These are phyloP conservation scores for Leishmania gerbilli DNA, from an alignment of 208 protist genomes.

Conservation along the genomic window DNA sequence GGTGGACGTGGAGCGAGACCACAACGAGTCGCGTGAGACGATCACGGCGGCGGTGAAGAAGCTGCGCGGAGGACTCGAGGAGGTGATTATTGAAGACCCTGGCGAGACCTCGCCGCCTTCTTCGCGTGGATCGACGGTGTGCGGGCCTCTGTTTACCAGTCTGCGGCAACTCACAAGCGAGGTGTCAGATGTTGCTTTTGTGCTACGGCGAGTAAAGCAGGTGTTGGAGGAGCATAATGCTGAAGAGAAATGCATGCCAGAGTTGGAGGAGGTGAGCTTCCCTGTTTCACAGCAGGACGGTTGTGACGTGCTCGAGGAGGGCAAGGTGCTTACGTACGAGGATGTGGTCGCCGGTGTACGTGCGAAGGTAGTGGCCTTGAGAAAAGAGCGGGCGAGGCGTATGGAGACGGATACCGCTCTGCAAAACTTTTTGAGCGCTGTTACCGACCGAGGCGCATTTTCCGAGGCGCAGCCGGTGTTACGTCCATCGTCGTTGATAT, in stretches of 20 bases:
- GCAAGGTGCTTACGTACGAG: slow-evolving; percentile 15
- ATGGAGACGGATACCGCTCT: not conserved
- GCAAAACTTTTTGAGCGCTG: slow-evolving; percentile 4
- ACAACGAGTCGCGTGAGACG: slow-evolving; percentile 8
- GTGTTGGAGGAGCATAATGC: slow-evolving; percentile 26
- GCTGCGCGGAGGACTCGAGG: slow-evolving; percentile 13
- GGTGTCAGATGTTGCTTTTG: slow-evolving; percentile 5
- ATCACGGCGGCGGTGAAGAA: slow-evolving; percentile 12
- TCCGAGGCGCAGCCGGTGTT: not conserved
- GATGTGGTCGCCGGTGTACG: slow-evolving; percentile 27
- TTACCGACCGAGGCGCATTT: not conserved
- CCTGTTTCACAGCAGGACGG: not conserved
- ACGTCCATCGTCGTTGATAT: not conserved
- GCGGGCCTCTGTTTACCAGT: slow-evolving; percentile 17
- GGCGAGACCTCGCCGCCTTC: slow-evolving; percentile 3
- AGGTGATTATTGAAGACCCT: not conserved
- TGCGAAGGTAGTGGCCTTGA: slow-evolving; percentile 24
- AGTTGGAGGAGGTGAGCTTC: slow-evolving; percentile 8
- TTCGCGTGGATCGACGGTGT: slow-evolving; percentile 13
- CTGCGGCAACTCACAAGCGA: slow-evolving; percentile 17
- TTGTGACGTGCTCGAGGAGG: not conserved
- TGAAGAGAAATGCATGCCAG: not conserved
- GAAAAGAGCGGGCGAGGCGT: slow-evolving; percentile 17
- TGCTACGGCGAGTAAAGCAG: slow-evolving; percentile 16
- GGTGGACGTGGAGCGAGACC: not conserved